Conservation (phyloP, 805 yeast species). For the Sporopachydermia quercuum region DNA sequence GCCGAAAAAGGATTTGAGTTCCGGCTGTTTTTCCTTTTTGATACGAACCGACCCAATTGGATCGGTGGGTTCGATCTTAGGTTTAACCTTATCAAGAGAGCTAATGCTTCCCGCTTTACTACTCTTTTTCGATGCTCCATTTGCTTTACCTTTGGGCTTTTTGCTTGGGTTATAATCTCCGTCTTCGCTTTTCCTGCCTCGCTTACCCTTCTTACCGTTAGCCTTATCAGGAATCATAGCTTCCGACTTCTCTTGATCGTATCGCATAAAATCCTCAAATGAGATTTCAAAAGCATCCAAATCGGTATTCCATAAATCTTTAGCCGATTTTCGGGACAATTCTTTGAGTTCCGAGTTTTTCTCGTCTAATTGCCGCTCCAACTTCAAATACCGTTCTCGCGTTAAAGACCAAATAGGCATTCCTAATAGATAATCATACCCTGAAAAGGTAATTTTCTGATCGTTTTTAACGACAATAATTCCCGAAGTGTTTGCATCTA, state of each 20-base stretch:
- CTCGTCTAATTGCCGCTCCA: conserved; percentile 56
- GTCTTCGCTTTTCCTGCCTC: conserved; percentile 17
- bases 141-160: conserved; percentile 10
- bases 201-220: conserved; percentile 24
- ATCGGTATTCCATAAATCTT: conserved; percentile 80
- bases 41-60: conserved; percentile 8
- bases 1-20: conserved; percentile 24
- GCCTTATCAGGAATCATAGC: conserved; percentile 25
- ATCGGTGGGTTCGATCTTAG: conserved; percentile 9
- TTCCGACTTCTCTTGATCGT: conserved; percentile 46
- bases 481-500: conserved; percentile 19
- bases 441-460: conserved; percentile 36
- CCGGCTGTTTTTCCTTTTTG: conserved; percentile 11
- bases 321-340: conserved; percentile 55
- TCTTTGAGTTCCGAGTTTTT: conserved; percentile 57
- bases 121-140: conserved; percentile 3
- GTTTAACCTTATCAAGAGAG: conserved; percentile 6
- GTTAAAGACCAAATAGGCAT: conserved; percentile 94
- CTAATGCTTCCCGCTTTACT: conserved; percentile 2
- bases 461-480: conserved; percentile 20
- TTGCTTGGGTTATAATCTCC: conserved; percentile 16
- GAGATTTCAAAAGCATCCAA: conserved; percentile 53
- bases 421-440: conserved; percentile 77
- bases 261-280: conserved; percentile 54
- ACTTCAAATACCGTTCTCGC: conserved; percentile 68